These are phyloP conservation scores for Mallotus nudiflorus DNA, from an alignment of 345 rosid genomes.

Conservation along the genomic window DNA sequence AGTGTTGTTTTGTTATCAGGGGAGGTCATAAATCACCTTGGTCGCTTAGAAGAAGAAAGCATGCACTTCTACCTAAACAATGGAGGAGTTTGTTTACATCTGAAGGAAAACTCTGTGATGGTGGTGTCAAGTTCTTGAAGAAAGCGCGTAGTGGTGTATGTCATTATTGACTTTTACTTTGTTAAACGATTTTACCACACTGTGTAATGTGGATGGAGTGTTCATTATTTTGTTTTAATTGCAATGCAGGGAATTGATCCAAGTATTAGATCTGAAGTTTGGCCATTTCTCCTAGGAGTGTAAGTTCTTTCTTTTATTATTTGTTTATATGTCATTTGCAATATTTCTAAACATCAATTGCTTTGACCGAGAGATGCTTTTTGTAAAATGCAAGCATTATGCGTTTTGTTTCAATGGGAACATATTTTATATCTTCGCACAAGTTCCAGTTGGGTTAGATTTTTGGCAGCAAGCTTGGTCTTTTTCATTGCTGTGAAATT, in stretches of 20 bases:
- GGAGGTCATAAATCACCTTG: constrained; percentile 83
- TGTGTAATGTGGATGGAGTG: background rate
- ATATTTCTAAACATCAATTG: background rate
- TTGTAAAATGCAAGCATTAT: background rate
- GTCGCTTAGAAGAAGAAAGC: constrained; percentile 89
- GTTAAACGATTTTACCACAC: background rate
- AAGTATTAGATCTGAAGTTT: constrained; percentile 84
- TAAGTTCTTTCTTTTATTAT: constrained; percentile 41
- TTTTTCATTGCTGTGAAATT: too few species aligned
- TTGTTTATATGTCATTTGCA: background rate
- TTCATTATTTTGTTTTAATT: constrained; percentile 14
- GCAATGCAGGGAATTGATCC: constrained; percentile 80
- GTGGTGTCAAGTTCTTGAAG: constrained; percentile 82
- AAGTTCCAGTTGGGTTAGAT: background rate
- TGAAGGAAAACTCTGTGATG: constrained; percentile 76
- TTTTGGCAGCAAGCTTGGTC: too few species aligned
- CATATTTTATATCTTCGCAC: background rate
- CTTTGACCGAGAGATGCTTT: background rate
- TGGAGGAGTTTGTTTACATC: constrained; percentile 73
- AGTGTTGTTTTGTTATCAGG: constrained; percentile 34
- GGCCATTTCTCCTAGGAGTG: constrained; percentile 99
- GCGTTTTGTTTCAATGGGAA: background rate
- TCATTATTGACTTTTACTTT: constrained; percentile 19
- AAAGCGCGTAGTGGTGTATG: constrained; percentile 94
- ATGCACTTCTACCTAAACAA: constrained; percentile 66